These are phyloP conservation scores for Paecilomyces variotii DNA, from an alignment of 2,329 filamentous ascomycete species.

Conservation along the genomic window DNA sequence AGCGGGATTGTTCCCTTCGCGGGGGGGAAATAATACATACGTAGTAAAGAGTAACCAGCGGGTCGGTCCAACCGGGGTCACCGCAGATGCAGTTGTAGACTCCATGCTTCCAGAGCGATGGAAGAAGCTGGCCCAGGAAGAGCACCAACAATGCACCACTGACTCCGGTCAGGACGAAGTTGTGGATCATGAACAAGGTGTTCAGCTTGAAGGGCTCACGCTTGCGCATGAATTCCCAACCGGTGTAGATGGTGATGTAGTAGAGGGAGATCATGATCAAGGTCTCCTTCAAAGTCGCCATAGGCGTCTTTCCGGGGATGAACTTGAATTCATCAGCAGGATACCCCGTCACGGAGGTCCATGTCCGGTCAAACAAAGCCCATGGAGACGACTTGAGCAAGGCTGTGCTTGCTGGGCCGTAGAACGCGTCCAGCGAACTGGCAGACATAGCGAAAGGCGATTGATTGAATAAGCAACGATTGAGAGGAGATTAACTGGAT, in stretches of 20 bases:
- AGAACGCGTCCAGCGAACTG: constrained; percentile 3
- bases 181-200: constrained; percentile 79
- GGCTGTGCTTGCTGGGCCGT: not conserved
- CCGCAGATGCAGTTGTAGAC: constrained; percentile 75
- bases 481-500: not conserved
- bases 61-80: constrained; percentile 79
- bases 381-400: constrained; percentile 46
- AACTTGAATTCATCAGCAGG: constrained; percentile 75
- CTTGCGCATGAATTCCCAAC: constrained; percentile 77
- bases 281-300: constrained; percentile 76
- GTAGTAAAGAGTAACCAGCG: constrained; percentile 83
- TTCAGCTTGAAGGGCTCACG: constrained; percentile 74
- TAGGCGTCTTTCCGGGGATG: constrained; percentile 65
- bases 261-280: constrained; percentile 65
- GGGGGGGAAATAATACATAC: constrained; percentile 46
- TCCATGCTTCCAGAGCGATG: constrained; percentile 68
- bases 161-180: constrained; percentile 77
- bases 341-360: constrained; percentile 64
- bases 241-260: constrained; percentile 82
- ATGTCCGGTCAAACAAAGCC: constrained; percentile 81
- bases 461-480: not conserved
- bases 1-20: constrained; percentile 30
- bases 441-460: constrained; percentile 5
- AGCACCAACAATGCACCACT: constrained; percentile 66
- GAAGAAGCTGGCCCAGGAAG: constrained; percentile 77